Percentiles rank a stretch among this genome's conserved stretches.
These are phyloP conservation scores for Talaromyces albobiverticillius DNA, from an alignment of 2,329 filamentous ascomycete genomes.

Conservation along the genomic window DNA sequence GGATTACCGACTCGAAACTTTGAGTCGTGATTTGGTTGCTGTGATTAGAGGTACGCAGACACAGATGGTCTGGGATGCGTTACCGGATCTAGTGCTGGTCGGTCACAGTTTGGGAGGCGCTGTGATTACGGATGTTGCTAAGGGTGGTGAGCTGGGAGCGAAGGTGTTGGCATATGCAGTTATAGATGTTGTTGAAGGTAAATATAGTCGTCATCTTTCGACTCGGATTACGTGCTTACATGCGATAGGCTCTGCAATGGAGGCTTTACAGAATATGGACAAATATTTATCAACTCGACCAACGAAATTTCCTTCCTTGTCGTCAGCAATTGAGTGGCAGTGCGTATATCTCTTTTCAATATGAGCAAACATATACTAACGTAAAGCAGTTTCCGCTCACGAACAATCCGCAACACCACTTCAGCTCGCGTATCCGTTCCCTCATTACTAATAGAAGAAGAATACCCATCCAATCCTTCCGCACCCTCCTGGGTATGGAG, in stretches of 20 bases:
- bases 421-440: conserved; percentile 90
- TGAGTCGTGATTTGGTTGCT: conserved; percentile 69
- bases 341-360: conserved; percentile 27
- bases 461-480: conserved; percentile 27
- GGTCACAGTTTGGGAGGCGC: conserved; percentile 93
- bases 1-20: conserved; percentile 69
- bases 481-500: conserved; percentile 74
- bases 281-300: conserved; percentile 83
- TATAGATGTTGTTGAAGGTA: conserved; percentile 85
- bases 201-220: background rate
- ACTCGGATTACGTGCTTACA: background rate
- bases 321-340: conserved; percentile 91
- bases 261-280: conserved; percentile 91
- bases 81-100: conserved; percentile 77
- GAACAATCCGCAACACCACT: conserved; percentile 77
- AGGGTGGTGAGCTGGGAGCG: conserved; percentile 61
- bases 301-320: conserved; percentile 69
- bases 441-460: conserved; percentile 61
- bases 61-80: conserved; percentile 67
- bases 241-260: conserved; percentile 74
- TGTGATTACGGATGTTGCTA: conserved; percentile 80
- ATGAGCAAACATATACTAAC: background rate
- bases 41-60: conserved; percentile 66
- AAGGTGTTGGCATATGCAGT: conserved; percentile 82
- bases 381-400: conserved; percentile 62